Conservation (phyloP, 202 grass and related monocot species). For the Dendrocalamus latiflorus region DNA sequence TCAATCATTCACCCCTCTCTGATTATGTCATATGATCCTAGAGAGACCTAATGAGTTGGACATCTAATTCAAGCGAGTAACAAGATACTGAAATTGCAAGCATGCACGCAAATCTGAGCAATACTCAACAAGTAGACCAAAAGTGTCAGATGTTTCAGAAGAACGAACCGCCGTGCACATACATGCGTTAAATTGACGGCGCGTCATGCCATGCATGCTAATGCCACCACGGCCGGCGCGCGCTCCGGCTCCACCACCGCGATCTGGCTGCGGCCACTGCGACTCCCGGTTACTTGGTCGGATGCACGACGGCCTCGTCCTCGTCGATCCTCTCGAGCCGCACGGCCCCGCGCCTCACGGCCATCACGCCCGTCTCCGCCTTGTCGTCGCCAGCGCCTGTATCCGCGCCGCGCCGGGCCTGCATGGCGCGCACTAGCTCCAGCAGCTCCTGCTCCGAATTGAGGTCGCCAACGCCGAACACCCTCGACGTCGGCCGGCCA, state of each 20-base stretch:
- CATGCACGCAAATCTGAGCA: neutral
- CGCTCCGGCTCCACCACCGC: neutral
- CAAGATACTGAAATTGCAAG: neutral
- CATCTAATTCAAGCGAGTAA: neutral
- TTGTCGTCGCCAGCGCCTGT: neutral
- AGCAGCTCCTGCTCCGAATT: slow-evolving; percentile 24
- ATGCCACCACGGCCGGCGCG: neutral
- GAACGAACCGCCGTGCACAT: neutral
- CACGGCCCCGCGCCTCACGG: slow-evolving; percentile 13
- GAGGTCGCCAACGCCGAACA: neutral
- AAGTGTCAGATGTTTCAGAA: neutral
- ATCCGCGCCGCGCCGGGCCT: neutral
- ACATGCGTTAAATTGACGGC: neutral
- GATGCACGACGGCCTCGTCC: neutral
- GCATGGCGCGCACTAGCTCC: slow-evolving; percentile 30
- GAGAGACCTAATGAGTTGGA: no score
- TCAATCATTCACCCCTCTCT: no score
- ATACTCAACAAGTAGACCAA: neutral
- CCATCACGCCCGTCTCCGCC: neutral
- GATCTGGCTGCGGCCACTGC: neutral
- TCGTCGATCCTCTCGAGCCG: slow-evolving; percentile 32
- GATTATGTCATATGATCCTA: no score
- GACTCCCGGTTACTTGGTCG: neutral
- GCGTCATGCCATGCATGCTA: neutral
- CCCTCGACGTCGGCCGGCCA: slow-evolving; percentile 28